Base-by-base conservation (phyloP, 768 basidiomycete genomes). In the Mycena maculata region DNA sequence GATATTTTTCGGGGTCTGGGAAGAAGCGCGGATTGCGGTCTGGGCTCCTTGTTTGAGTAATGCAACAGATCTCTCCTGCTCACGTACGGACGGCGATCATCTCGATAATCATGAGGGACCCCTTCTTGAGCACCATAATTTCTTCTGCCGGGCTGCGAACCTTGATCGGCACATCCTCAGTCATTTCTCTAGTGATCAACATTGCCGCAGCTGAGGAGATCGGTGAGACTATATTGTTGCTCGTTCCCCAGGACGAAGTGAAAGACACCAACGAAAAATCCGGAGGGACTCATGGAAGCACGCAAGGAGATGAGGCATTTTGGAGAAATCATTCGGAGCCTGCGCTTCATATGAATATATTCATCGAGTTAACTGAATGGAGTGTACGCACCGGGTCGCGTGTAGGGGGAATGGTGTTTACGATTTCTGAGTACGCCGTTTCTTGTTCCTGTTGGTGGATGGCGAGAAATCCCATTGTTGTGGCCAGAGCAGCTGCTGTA, bases 1-100 rank as follows among this genome's bases (percentile, higher is more conserved):
- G 70, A 68, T 69, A 81, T 48, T 65, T 59, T 13, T 74, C 69
- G 2, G 80, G 80, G 4, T 80, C 69, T 0, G 67, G 61, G 41
- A 77, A 81, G 42, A 75, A 63, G 9, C 73, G 56, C 5, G 77
- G 76, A 60, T 80, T 79, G 56, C 76, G 74, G 49, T 77, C 79
- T 75, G 38, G 9, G 62, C 38, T n/a, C 8, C 13, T 15, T 5
- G 7, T 42, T n/a, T 16, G 20, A 42, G 6, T 42, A n/a, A 6
- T 5, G 20, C 6, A 5, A 9, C 7, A 9, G 41, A 42, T 42
- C 8, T 16, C 13, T 16, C 5, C 41, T 16, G 20, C 6, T 42
- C 9, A 49, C 47, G 22, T 27, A 49, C 47, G 47, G 25, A 49
- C 25, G 7, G 47, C 47, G 28, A 49, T 49, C 47, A 49, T 49